These are phyloP conservation scores for Puccinia novopanici DNA, from an alignment of 1,284 basidiomycete genomes.

Conservation along the genomic window DNA sequence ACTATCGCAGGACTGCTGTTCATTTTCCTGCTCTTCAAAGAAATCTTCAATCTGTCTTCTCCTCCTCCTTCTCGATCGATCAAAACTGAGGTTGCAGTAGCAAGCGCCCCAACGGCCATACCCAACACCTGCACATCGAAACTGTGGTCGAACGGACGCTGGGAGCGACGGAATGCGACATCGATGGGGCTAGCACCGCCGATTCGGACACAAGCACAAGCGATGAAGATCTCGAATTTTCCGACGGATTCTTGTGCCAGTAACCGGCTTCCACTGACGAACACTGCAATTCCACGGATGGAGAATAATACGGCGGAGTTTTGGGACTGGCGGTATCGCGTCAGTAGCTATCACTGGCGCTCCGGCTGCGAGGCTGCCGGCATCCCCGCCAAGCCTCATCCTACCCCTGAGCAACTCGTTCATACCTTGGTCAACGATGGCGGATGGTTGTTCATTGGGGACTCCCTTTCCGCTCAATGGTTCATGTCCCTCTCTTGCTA, in stretches of 20 bases:
- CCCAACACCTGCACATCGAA: conserved; percentile 23
- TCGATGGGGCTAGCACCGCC: conserved; percentile 15
- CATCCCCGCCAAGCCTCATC: conserved; percentile 25
- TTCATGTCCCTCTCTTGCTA: conserved; percentile 47
- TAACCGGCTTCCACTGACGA: conserved; percentile 44
- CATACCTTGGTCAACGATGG: conserved; percentile 34
- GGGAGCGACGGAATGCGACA: neutral
- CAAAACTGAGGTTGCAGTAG: neutral
- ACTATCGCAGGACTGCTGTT: neutral
- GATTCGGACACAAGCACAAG: conserved; percentile 1
- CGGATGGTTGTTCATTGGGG: conserved; percentile 43
- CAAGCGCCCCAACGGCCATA: neutral
- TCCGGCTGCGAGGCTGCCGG: conserved; percentile 33
- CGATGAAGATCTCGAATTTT: conserved; percentile 37
- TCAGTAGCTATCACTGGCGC: conserved; percentile 42
- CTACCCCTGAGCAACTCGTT: conserved; percentile 25
- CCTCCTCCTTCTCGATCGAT: neutral
- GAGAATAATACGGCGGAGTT: conserved; percentile 36
- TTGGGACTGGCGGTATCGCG: conserved; percentile 43
- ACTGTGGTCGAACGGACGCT: conserved; percentile 28
- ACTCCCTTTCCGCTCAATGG: conserved; percentile 47
- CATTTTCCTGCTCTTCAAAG: conserved; percentile 19
- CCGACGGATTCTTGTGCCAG: conserved; percentile 25
- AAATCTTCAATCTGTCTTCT: neutral
- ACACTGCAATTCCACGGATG: conserved; percentile 21